Base-by-base conservation (phyloP, 2,329 filamentous ascomycete genomes). In the Diplocarpon mali region DNA sequence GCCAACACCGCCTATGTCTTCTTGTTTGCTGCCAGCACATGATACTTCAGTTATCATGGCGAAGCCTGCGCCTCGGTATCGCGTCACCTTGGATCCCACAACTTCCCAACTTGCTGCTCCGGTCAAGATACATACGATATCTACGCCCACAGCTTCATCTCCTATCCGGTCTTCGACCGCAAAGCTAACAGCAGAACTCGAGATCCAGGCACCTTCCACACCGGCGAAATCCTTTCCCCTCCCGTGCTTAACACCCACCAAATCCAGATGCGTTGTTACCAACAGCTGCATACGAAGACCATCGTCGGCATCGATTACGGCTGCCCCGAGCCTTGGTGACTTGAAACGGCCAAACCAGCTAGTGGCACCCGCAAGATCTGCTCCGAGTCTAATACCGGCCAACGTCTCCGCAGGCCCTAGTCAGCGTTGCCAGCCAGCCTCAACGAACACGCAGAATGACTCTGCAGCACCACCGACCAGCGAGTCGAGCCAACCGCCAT, bases 1-100 rank as follows among this genome's bases (percentile, higher is more conserved):
- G 17, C 20, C 32, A 12, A 45, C 42, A 5, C 46, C 43, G 35
- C 41, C 45, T 10, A 38, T 40, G 2, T 40, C 43, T 17, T 41
- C 41, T 10, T 29, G 28, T 11, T 4, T 15, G 11, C 12, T 35
- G n/a, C 38, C 29, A 16, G 4, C 11, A n/a, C 13, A 15, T n/a
- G 10, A 39, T 6, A 5, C 16, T 20, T 16, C 11, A 11, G 14
- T n/a, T 27, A 35, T 24, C n/a, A 16, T 6, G 11, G 14, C 13
- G 3, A 37, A 32, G n/a, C 9, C 17, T 9, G 12, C 35, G n/a
- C 27, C 20, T 7, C 24, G 29, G 16, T 20, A 16, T 24, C 14
- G 36, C 2, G 27, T 29, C 2, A n/a, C 28, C 2, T 38, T 35
- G 17, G 35, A 36, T 20, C 29, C 35, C 2, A 12, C 12, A 27